Evolutionary conservation across 2,329 filamentous ascomycete species (phyloP), one percentile per base, ranked within the genome.

Genomic region (Colletotrichum karsti): DNA sequence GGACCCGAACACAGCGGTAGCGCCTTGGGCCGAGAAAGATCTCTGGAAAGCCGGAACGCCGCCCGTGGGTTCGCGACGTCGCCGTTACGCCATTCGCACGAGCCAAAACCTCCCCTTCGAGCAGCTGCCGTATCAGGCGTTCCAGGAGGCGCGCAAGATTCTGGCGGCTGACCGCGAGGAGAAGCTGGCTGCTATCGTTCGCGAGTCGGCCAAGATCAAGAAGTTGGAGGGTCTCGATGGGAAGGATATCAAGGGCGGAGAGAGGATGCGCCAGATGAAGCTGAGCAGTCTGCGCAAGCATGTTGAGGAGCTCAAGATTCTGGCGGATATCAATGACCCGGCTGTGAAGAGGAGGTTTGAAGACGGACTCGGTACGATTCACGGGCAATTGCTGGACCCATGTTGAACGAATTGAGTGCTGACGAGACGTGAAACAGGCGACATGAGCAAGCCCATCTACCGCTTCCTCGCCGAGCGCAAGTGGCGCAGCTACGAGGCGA

Each of bases 361-460:
- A 78, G 95, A 98, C 80, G 94, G 95, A 24, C 81, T 91, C 74
- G 94, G 95, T 97, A 84, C 74, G 87, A 79, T 15, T 18, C 58
- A 57, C 9, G 44, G 26, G 20, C 54, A 22, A 60, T 53, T 51
- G 42, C 18, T 35, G 28, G 20, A 22, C 22, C 51, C 8, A 26
- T 37, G 13, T 28, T 10, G 22, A 9, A 9, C 24, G 35, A 33
- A 63, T 65, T 28, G 60, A 28, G 26, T 57, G 62, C 35, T 70
- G 53, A 48, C 33, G 37, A 2, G 50, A 12, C 35, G 30, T 26
- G 24, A 41, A 56, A 46, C 13, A 98, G 95, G 92, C 72, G 94
- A 98, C 80, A 95, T 98, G 94, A 91, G 89, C 83, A 97, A 97
- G 80, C 95, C 95, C 70, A 95, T 99, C 77, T 99, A 99, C 84